Evolutionary conservation across 2,329 filamentous ascomycete species (phyloP).

Genomic region (Clonostachys solani): DNA sequence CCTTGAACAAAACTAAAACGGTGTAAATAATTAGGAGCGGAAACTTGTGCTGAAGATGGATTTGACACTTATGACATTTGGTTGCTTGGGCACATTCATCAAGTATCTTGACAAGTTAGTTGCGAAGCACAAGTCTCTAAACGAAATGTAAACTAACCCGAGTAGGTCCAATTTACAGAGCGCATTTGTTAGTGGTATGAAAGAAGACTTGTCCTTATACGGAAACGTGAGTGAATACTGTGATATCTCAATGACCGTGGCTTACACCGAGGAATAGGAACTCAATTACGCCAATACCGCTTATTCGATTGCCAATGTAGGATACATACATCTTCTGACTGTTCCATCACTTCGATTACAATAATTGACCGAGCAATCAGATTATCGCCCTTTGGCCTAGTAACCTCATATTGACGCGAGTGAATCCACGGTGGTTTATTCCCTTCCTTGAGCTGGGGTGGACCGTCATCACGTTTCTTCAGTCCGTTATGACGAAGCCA

Average conservation of each 20-base stretch:
- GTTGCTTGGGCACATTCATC: neutral
- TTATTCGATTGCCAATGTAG: neutral
- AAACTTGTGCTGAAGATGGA: conserved; percentile 1
- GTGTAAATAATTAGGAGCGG: neutral
- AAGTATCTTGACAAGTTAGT: conserved; percentile 1
- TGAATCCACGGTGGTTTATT: conserved; percentile 7
- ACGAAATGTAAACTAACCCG: neutral
- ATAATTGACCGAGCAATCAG: neutral
- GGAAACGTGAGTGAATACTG: neutral
- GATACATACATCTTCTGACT: neutral
- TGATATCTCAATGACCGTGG: neutral
- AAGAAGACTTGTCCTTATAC: neutral
- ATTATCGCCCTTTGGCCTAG: conserved; percentile 1
- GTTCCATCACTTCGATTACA: neutral
- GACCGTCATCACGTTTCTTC: conserved; percentile 11
- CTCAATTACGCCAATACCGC: conserved; percentile 1
- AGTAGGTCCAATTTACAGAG: neutral
- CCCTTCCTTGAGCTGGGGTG: conserved; percentile 10
- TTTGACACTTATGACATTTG: conserved; percentile 1
- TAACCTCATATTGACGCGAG: conserved; percentile 1
- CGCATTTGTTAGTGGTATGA: neutral
- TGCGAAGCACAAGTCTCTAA: neutral
- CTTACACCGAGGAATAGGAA: neutral
- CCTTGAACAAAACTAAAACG: neutral
- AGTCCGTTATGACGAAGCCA: conserved; percentile 11